These are phyloP conservation scores for Phoma sp. DNA, from an alignment of 2,329 filamentous ascomycete genomes.

Conservation along the genomic window DNA sequence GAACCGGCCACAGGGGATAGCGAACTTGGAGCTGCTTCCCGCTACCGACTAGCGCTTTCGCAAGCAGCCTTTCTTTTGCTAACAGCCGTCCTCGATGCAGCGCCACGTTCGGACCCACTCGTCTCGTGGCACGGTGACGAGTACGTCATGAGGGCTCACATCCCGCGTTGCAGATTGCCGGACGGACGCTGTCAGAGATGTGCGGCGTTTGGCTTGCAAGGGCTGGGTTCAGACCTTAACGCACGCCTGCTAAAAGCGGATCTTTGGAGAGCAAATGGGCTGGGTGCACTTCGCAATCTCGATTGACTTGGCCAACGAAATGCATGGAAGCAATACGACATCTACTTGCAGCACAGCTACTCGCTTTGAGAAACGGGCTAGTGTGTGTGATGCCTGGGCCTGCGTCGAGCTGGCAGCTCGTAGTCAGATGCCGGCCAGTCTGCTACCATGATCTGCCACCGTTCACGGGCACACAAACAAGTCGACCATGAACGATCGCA, in stretches of 20 bases:
- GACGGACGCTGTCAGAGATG: constrained; percentile 39
- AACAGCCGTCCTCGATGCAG: constrained; percentile 33
- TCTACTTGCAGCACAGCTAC: not conserved
- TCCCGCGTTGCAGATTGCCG: constrained; percentile 44
- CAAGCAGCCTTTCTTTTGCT: constrained; percentile 23
- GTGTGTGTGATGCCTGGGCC: constrained; percentile 15
- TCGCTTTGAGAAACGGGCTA: constrained; percentile 17
- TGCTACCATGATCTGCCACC: constrained; percentile 25
- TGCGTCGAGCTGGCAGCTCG: constrained; percentile 16
- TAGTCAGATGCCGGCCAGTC: constrained; percentile 25
- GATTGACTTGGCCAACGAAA: constrained; percentile 29
- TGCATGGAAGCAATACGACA: constrained; percentile 15
- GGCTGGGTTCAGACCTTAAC: constrained; percentile 4
- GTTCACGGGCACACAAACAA: constrained; percentile 22
- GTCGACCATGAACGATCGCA: constrained; percentile 19
- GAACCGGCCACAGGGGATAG: constrained; percentile 25
- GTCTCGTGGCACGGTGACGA: constrained; percentile 41
- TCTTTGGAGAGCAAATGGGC: constrained; percentile 20
- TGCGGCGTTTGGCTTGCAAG: constrained; percentile 23
- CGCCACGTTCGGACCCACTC: constrained; percentile 48
- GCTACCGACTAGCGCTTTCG: constrained; percentile 18
- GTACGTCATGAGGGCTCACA: constrained; percentile 45
- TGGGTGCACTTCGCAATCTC: constrained; percentile 36
- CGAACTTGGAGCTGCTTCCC: constrained; percentile 17
- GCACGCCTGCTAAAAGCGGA: constrained; percentile 18